Evolutionary conservation across 306 rosid species (phyloP).

Genomic region (Chamaecrista fasciculata): DNA sequence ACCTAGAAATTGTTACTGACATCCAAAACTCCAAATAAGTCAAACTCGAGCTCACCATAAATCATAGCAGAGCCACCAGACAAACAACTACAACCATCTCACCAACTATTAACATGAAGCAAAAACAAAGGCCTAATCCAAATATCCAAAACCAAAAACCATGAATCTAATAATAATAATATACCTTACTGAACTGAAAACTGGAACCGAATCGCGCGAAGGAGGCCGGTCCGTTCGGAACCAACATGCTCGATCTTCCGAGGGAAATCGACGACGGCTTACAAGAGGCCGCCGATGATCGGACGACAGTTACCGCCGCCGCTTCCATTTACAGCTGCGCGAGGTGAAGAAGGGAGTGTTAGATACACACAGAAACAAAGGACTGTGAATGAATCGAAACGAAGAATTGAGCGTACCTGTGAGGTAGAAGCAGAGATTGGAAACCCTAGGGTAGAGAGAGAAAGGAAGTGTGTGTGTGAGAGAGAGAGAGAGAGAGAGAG

Average conservation of each 20-base stretch:
- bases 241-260: constrained; percentile 34
- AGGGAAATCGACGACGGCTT: constrained; percentile 28
- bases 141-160: not conserved
- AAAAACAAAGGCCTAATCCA: no score
- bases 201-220: constrained; percentile 34
- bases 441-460: no score
- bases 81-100: not conserved
- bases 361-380: not conserved
- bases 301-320: constrained; percentile 36
- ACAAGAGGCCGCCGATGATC: constrained; percentile 38
- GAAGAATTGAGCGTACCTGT: constrained; percentile 18
- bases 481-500: not conserved
- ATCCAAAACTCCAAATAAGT: not conserved
- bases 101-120: not conserved
- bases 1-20: not conserved
- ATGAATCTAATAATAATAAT: no score
- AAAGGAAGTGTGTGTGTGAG: constrained; percentile 23
- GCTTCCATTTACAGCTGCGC: constrained; percentile 58
- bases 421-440: not conserved
- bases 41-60: not conserved
- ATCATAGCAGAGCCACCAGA: not conserved
- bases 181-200: constrained; percentile 50
- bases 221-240: constrained; percentile 31
- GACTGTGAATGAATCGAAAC: not conserved
- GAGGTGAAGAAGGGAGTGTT: not conserved